Base-by-base conservation (phyloP, 2,329 filamentous ascomycete species). In the Nemania serpens region DNA sequence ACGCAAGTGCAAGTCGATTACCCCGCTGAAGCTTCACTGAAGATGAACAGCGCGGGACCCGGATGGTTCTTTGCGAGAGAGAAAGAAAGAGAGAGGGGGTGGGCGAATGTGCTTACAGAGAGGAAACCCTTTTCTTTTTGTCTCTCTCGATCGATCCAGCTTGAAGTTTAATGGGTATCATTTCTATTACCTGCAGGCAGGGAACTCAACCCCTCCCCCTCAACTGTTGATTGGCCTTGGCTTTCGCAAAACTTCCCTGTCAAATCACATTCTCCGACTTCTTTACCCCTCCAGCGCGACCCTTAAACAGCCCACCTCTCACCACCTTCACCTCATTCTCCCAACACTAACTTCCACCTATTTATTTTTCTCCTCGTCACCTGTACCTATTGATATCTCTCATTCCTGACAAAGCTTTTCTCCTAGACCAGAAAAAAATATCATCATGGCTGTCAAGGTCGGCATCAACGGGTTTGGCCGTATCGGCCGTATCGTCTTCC, bases 391-490 rank as follows among this genome's bases (percentile, higher is more conserved):
- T 13, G 15, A 39, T n/a, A 29, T 39, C 36, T 5, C n/a, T 11
- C 5, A n/a, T 18, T 15, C 17, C 2, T 48, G 13, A 13, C 34
- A 59, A 11, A 2, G 33, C 34, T 29, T 42, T 42, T 39, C 9
- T 42, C 15, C 48, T 45, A 66, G 59, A 67, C 60, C 51, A 63
- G 33, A 49, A 58, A 43, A 48, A 57, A 53, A 5, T 13, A 59
- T 46, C 53, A 73, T 74, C 67, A 85, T 84, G 81, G 75, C 77
- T 77, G 78, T 84, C 78, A 87, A 96, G 88, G 91, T 96, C 78
- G 93, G 93, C 81, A 97, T 97, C 90, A 98, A 97, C 90, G 94
- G 95, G 81, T 99, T 99, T 86, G 95, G 95, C 84, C 93, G 95
- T 82, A 99, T 99, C 82, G 95, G 95, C 77, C 91, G 95, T 81